Evolutionary conservation across 768 basidiomycete species (phyloP), one percentile per base, ranked within the genome.

Genomic region (Amylocystis lapponica): DNA sequence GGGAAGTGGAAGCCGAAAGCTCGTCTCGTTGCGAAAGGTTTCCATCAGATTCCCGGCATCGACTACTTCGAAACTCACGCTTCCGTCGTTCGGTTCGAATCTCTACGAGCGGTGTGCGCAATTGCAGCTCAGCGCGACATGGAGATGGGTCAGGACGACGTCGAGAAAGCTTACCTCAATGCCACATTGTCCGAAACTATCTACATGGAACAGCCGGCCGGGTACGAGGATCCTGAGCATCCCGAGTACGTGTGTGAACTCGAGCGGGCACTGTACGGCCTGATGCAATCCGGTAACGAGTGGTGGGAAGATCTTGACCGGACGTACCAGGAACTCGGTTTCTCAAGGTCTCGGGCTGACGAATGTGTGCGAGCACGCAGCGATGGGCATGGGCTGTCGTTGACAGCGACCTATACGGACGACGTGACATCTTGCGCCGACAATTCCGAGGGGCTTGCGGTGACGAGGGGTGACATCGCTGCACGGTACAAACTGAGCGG

Each of bases 201-300:
- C 29, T 75, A 66, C 53, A 72, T 75, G 68, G 23, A 58, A 7
- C 64, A 68, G 41, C 66, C 69, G 1, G 60, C 59, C 0, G 61
- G 66, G 0, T 51, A 34, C 37, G 34, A 47, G 0, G 57, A 58
- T 10, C 64, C 57, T 25, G 47, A 39, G n/a, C 11, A 36, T 8
- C 32, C 39, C n/a, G 27, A 35, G 16, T 46, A 38, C 0, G 32
- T 41, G 34, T 29, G 23, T 27, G 17, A 27, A 33, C 22, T 46
- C 2, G 2, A 16, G 11, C 3, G 61, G 61, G 41, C 48, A 0
- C 45, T 67, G 4, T 67, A 67, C 43, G 63, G 66, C 1, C 57
- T 67, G 4, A 61, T 61, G 36, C 66, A 66, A 43, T 47, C 59
- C 10, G 58, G 58, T 2, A 49, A 49, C 10, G 21, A 45, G n/a